Base-by-base conservation (phyloP, 179 eudicot species). In the Beta lomatogona region DNA sequence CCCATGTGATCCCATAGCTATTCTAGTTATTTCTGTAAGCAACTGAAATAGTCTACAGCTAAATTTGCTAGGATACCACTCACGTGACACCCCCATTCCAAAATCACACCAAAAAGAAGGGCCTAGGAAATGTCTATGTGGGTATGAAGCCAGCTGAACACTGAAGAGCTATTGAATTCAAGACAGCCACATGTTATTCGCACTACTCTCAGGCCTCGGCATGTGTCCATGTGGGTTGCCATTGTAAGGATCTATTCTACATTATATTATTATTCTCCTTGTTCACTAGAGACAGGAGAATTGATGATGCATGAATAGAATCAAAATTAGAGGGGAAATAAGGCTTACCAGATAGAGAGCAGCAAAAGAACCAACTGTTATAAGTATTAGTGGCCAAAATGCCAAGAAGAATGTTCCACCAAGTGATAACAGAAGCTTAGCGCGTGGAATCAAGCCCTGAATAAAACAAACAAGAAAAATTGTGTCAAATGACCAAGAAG, bases 361-460 rank as follows among this genome's bases (percentile, higher is more conserved):
- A 83, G 87, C 72, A 85, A 92, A 92, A 64, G 84, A 61, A 75
- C 94, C 90, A 73, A 94, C 82, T 9, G 95, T 89, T 68, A 86
- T 28, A 48, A 94, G 82, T 80, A 95, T 95, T 78, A 92, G 88
- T 6, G 92, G 99, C 95, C 98, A 85, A 87, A 94, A 94, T 6
- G 86, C 92, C 86, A 92, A 83, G 88, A 95, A 90, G 81, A 91
- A 91, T 8, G 99, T 89, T 79, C 92, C 97, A 58, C 98, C 99
- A 63, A 92, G 88, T 57, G 90, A 86, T 80, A 92, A 84, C 83
- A 95, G 82, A 81, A 92, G 84, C 85, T 90, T 91, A 81, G 88
- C 97, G 25, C 93, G 92, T 71, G 98, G 99, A 85, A 94, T 71
- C 80, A 91, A 85, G 70, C 98, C 99, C 99, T 95, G 89, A 73